Conservation (phyloP, 768 basidiomycete species). For the Auricularia sp. region DNA sequence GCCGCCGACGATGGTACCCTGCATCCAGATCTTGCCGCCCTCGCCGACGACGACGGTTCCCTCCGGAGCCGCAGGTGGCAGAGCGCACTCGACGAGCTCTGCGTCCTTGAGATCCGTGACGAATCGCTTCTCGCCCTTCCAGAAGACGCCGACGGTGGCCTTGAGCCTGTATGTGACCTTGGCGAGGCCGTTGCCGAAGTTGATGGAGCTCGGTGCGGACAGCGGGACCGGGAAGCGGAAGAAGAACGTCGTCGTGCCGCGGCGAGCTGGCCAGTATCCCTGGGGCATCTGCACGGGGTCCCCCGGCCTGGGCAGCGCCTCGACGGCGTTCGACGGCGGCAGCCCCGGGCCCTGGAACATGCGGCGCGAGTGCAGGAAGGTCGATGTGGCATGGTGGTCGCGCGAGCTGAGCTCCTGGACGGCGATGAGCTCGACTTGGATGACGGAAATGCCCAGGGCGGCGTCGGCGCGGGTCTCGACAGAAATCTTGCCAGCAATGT, state of each 20-base stretch:
- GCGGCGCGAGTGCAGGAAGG: slow-evolving; percentile 58
- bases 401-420: slow-evolving; percentile 68
- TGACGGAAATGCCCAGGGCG: slow-evolving; percentile 56
- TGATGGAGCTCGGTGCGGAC: slow-evolving; percentile 59
- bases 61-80: slow-evolving; percentile 35
- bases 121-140: slow-evolving; percentile 63
- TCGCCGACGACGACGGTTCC: slow-evolving; percentile 52
- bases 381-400: slow-evolving; percentile 71
- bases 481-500: slow-evolving; percentile 66
- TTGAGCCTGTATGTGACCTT: slow-evolving; percentile 62
- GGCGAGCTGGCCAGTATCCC: slow-evolving; percentile 61
- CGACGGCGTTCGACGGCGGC: slow-evolving; percentile 77
- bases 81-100: slow-evolving; percentile 47
- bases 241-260: slow-evolving; percentile 67
- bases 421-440: slow-evolving; percentile 70
- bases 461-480: slow-evolving; percentile 67
- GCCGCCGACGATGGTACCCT: slow-evolving; percentile 54
- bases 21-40: slow-evolving; percentile 69
- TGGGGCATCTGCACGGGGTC: slow-evolving; percentile 47
- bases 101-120: slow-evolving; percentile 53
- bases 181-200: slow-evolving; percentile 60
- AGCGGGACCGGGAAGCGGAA: slow-evolving; percentile 66
- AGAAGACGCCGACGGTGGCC: slow-evolving; percentile 60
- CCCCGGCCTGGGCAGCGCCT: slow-evolving; percentile 46
- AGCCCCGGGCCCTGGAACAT: slow-evolving; percentile 74